Evolutionary conservation across 768 basidiomycete genomes (phyloP).

Genomic region (Vararia minispora): DNA sequence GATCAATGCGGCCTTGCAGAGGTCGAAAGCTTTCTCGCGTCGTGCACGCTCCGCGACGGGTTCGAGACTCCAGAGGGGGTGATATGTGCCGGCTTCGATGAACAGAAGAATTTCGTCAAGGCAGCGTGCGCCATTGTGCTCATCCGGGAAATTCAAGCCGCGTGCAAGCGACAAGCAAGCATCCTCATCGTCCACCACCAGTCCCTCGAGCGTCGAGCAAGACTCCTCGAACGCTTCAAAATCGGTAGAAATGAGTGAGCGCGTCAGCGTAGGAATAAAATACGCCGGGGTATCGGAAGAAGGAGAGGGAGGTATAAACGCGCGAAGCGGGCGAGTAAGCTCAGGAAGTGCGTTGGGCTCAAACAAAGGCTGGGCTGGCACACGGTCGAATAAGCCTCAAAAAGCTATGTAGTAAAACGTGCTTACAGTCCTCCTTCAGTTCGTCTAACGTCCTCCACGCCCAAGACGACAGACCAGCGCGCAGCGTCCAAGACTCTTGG

Average conservation of each 20-base stretch:
- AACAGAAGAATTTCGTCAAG: slow-evolving; percentile 58
- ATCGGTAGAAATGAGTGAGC: slow-evolving; percentile 46
- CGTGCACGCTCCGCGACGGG: slow-evolving; percentile 36
- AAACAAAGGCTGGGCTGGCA: slow-evolving; percentile 49
- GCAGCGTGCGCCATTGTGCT: slow-evolving; percentile 45
- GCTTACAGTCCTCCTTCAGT: slow-evolving; percentile 59
- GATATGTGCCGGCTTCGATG: slow-evolving; percentile 61
- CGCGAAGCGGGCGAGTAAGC: slow-evolving; percentile 44
- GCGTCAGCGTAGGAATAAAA: slow-evolving; percentile 27
- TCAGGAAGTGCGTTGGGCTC: slow-evolving; percentile 52
- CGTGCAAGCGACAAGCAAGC: slow-evolving; percentile 63
- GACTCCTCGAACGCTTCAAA: slow-evolving; percentile 65
- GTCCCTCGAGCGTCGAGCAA: slow-evolving; percentile 66
- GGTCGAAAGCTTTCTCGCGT: slow-evolving; percentile 64
- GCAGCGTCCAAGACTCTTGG: slow-evolving; percentile 53
- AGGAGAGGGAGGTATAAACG: slow-evolving; percentile 57
- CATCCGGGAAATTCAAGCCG: slow-evolving; percentile 45
- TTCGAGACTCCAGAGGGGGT: slow-evolving; percentile 45
- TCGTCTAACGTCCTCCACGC: slow-evolving; percentile 68
- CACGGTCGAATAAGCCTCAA: not conserved
- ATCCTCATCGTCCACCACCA: slow-evolving; percentile 69
- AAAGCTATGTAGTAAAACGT: not conserved
- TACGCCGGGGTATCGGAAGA: too few relatives aligned
- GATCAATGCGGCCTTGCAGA: slow-evolving; percentile 79
- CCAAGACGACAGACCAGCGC: slow-evolving; percentile 61